Evolutionary conservation across 2,329 filamentous ascomycete species (phyloP).

Genomic region (Lizonia empirigonia): DNA sequence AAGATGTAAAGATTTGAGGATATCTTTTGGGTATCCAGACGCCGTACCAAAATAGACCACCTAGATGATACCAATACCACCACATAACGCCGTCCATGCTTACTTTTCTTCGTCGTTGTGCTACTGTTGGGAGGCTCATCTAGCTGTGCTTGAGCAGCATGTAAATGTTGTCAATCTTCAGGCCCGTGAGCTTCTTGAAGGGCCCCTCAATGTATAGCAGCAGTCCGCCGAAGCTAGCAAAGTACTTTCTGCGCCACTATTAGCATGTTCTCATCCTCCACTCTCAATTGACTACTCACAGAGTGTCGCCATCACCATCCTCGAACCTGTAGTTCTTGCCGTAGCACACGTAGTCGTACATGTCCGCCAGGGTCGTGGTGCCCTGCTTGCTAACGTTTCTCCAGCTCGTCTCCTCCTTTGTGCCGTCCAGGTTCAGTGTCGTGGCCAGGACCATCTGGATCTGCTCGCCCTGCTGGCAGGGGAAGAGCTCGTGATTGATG

Average conservation of each 20-base stretch:
- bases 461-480: slow-evolving; percentile 73
- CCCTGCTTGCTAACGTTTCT: slow-evolving; percentile 60
- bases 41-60: slow-evolving; percentile 33
- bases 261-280: slow-evolving; percentile 25
- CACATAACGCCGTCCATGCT: slow-evolving; percentile 43
- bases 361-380: slow-evolving; percentile 67
- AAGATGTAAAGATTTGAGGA: slow-evolving; percentile 16
- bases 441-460: slow-evolving; percentile 83
- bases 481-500: slow-evolving; percentile 92
- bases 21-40: slow-evolving; percentile 41
- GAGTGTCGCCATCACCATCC: slow-evolving; percentile 80
- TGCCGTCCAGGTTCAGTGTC: slow-evolving; percentile 83
- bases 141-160: slow-evolving; percentile 86
- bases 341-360: slow-evolving; percentile 86
- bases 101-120: slow-evolving; percentile 15
- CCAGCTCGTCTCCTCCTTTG: slow-evolving; percentile 68
- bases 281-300: slow-evolving; percentile 65
- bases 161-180: slow-evolving; percentile 93
- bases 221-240: slow-evolving; percentile 90
- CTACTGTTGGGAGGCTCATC: neutral
- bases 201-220: slow-evolving; percentile 90
- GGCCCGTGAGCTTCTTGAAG: slow-evolving; percentile 89
- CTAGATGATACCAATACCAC: slow-evolving; percentile 37
- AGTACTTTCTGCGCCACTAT: slow-evolving; percentile 73
- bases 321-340: slow-evolving; percentile 90